Conservation (phyloP, 805 yeast genomes). For the Kregervanrija delftensis region DNA sequence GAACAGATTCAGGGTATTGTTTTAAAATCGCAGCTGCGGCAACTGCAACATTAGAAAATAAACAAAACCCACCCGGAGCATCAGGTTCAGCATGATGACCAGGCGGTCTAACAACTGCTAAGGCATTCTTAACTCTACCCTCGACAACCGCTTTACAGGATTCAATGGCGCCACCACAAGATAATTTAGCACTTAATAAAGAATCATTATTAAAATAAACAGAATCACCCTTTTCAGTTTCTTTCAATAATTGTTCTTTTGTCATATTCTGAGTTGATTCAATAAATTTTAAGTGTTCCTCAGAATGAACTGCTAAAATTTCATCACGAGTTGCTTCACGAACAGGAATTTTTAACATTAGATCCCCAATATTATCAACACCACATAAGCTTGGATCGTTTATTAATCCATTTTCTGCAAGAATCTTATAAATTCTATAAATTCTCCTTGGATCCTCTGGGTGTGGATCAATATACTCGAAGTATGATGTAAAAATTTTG, state of each 20-base stretch:
- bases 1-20: conserved; percentile 80
- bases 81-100: conserved; percentile 99
- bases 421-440: conserved; percentile 83
- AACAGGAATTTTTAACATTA: conserved; percentile 84
- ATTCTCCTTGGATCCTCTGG: conserved; percentile 98
- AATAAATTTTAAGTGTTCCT: conserved; percentile 69
- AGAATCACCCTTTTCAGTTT: conserved; percentile 89
- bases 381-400: conserved; percentile 72
- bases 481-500: conserved; percentile 83
- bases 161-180: conserved; percentile 97
- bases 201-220: conserved; percentile 93
- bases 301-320: conserved; percentile 77
- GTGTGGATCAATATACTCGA: conserved; percentile 94
- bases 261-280: conserved; percentile 72
- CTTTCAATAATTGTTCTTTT: conserved; percentile 66
- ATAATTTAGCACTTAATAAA: conserved; percentile 73
- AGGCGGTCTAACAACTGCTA: conserved; percentile 97
- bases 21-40: conserved; percentile 84
- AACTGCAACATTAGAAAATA: conserved; percentile 94
- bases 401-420: conserved; percentile 91
- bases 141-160: conserved; percentile 94
- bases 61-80: conserved; percentile 93
- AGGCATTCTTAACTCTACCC: conserved; percentile 81
- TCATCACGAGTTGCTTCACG: conserved; percentile 87
- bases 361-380: conserved; percentile 68